Percentiles rank a stretch among this genome's conserved stretches.
Evolutionary conservation across 176 grass and related monocot genomes (phyloP).

Genomic region (Lolium multiflorum): DNA sequence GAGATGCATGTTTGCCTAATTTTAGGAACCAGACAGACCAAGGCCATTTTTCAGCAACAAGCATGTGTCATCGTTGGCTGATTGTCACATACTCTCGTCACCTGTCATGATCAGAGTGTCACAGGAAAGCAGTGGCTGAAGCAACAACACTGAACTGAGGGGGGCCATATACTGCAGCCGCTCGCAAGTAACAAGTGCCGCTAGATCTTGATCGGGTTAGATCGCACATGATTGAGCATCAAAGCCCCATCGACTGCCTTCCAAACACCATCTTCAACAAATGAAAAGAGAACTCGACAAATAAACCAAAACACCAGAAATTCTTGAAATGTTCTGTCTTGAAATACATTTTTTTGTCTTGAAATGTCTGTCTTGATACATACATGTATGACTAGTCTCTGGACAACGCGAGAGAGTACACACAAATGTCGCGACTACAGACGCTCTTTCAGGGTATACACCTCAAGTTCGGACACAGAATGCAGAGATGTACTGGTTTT

Average conservation of each 20-base stretch:
- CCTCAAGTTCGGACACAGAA: slow-evolving; percentile 15
- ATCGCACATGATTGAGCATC: neutral
- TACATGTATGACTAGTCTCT: neutral
- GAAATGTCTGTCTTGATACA: neutral
- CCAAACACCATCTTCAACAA: neutral
- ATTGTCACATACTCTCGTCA: neutral
- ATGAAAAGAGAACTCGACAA: neutral
- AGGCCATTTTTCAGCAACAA: neutral
- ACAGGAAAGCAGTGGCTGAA: slow-evolving; percentile 15
- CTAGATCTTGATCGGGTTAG: neutral
- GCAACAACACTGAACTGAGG: neutral
- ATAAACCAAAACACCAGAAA: neutral
- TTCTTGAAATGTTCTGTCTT: neutral
- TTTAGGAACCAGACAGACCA: neutral
- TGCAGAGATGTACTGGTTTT: neutral
- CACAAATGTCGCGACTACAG: neutral
- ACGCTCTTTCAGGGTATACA: slow-evolving; percentile 28
- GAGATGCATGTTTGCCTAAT: neutral
- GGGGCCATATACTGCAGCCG: neutral
- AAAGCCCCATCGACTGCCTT: neutral
- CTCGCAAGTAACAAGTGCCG: neutral
- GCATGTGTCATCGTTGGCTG: slow-evolving; percentile 4
- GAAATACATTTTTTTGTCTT: too few relatives aligned
- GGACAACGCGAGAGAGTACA: neutral
- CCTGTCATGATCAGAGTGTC: neutral